Conservation (phyloP, 192 early-diverging fungal genomes). For the Radiomyces spectabilis region DNA sequence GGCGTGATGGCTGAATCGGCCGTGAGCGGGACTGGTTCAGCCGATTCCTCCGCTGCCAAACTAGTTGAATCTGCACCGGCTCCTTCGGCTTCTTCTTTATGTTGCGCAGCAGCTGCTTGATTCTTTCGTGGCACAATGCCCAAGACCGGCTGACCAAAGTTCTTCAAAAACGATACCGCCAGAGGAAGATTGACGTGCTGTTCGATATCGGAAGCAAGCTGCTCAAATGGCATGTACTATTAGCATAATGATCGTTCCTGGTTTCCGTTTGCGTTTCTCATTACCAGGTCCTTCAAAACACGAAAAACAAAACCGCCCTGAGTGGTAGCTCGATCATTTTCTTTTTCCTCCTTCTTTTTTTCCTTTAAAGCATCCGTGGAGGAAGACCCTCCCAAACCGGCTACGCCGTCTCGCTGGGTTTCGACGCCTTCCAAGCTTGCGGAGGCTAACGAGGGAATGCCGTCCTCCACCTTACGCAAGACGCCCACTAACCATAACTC, state of each 20-base stretch:
- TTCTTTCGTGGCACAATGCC: constrained; percentile 38
- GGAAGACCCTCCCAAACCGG: constrained; percentile 30
- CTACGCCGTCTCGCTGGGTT: constrained; percentile 37
- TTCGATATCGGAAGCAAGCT: constrained; percentile 28
- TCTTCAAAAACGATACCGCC: constrained; percentile 43
- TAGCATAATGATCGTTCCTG: neutral
- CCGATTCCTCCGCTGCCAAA: neutral
- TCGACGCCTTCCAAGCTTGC: constrained; percentile 29
- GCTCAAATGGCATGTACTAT: neutral
- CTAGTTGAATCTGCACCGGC: constrained; percentile 4
- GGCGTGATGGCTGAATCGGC: constrained; percentile 27
- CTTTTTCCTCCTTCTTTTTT: constrained; percentile 22
- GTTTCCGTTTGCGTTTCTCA: no score
- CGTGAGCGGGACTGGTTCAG: no score
- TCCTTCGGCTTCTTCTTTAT: constrained; percentile 13
- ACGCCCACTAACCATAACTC: constrained; percentile 85
- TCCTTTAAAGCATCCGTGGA: constrained; percentile 6
- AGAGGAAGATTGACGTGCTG: constrained; percentile 49
- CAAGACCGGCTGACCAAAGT: constrained; percentile 43
- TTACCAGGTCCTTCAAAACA: constrained; percentile 44
- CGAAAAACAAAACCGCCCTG: constrained; percentile 43
- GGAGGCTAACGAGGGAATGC: constrained; percentile 39
- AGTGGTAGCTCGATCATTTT: constrained; percentile 16
- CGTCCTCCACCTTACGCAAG: constrained; percentile 56
- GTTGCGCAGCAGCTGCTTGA: constrained; percentile 26